Percentiles rank a stretch among this genome's conserved stretches.
Conservation (phyloP, 371 early-diverging fungal genomes). For the Apophysomyces variabilis region DNA sequence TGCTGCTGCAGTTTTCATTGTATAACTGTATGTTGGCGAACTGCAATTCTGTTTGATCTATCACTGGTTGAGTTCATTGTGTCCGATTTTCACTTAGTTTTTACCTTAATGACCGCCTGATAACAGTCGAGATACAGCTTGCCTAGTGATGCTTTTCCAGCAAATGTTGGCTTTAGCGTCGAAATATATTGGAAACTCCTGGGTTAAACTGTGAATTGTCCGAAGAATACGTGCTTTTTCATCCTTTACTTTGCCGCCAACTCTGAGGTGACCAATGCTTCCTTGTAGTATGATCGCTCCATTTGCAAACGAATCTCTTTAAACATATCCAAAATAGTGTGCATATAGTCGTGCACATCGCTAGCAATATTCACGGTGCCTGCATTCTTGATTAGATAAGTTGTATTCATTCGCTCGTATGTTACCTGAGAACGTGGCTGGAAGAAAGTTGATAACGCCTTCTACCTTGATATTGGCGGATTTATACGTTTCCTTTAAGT, state of each 20-base stretch:
- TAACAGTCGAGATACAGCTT: slow-evolving; percentile 59
- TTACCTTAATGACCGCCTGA: slow-evolving; percentile 41
- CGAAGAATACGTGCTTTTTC: background rate
- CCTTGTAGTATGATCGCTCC: slow-evolving; percentile 23
- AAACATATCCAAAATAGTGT: slow-evolving; percentile 32
- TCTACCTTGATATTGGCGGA: slow-evolving; percentile 30
- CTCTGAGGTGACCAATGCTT: slow-evolving; percentile 30
- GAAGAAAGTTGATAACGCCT: slow-evolving; percentile 34
- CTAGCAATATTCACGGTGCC: slow-evolving; percentile 26
- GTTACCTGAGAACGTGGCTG: slow-evolving; percentile 31
- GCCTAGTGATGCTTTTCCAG: slow-evolving; percentile 51
- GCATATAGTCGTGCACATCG: slow-evolving; percentile 37
- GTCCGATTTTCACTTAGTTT: background rate
- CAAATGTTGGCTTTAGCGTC: slow-evolving; percentile 41
- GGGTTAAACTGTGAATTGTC: background rate
- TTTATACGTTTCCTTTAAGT: slow-evolving; percentile 33
- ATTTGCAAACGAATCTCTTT: slow-evolving; percentile 23
- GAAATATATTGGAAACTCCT: slow-evolving; percentile 53
- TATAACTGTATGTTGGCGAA: slow-evolving; percentile 45
- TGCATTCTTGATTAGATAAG: slow-evolving; percentile 1
- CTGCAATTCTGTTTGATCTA: slow-evolving; percentile 47
- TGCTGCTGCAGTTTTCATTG: slow-evolving; percentile 47
- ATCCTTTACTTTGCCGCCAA: slow-evolving; percentile 32
- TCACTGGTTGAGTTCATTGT: background rate
- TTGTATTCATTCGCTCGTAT: background rate